Evolutionary conservation across 1,284 basidiomycete genomes (phyloP).

Genomic region (Melampsora larici-populina): DNA sequence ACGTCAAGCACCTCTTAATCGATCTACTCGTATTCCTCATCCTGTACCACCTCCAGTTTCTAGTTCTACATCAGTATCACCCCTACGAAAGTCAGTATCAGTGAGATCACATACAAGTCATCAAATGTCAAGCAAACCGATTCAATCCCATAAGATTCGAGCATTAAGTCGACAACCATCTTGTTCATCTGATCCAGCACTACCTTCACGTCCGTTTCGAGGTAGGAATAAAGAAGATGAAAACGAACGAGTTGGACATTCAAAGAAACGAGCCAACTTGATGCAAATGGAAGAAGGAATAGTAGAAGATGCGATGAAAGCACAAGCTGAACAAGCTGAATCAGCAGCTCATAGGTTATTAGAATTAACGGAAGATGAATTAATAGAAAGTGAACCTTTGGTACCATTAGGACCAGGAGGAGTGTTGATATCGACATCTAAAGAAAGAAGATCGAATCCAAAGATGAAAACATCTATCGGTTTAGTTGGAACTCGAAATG

Average conservation of each 20-base stretch:
- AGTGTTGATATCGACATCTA: conserved; percentile 12
- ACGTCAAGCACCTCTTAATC: neutral
- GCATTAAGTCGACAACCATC: neutral
- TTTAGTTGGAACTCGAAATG: neutral
- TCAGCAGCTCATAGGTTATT: conserved; percentile 76
- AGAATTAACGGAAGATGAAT: conserved; percentile 69
- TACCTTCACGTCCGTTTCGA: neutral
- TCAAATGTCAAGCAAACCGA: conserved; percentile 14
- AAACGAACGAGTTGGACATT: conserved; percentile 56
- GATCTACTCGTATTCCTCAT: conserved; percentile 8
- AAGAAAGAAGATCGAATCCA: neutral
- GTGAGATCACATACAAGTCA: conserved; percentile 5
- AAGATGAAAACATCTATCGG: neutral
- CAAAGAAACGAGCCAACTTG: conserved; percentile 61
- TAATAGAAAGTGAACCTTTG: conserved; percentile 7
- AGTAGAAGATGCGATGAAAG: conserved; percentile 75
- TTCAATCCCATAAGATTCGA: neutral
- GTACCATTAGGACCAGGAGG: conserved; percentile 42
- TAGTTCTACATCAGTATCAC: conserved; percentile 20
- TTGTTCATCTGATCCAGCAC: neutral
- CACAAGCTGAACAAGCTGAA: conserved; percentile 80
- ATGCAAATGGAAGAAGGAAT: conserved; percentile 57
- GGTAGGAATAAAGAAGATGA: conserved; percentile 44
- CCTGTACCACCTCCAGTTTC: neutral
- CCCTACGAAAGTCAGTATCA: conserved; percentile 57